phyloP scores from a whole-genome alignment of 495 filamentous ascomycete species.

The Trypethelium eluteriae region DNA sequence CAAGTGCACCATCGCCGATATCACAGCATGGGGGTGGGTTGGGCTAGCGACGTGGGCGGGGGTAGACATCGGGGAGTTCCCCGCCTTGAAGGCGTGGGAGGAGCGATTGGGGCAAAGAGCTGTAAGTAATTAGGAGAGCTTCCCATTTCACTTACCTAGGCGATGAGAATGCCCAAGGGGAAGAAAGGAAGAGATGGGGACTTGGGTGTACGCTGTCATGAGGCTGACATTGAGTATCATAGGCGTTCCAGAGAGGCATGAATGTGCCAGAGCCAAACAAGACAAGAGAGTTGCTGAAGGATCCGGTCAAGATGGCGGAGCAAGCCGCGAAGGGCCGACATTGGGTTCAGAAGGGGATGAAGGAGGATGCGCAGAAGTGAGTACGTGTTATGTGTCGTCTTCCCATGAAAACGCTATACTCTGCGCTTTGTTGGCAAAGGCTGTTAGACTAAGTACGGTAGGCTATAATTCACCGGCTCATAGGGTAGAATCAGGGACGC shows the following conservation, averaged over 20 bases:
- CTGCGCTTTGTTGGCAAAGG: neutral
- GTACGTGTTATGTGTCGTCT: neutral
- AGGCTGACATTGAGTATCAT: neutral
- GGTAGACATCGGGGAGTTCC: slow-evolving; percentile 70
- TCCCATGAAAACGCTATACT: neutral
- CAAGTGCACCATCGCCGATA: slow-evolving; percentile 75
- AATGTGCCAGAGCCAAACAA: slow-evolving; percentile 65
- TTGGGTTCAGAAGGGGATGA: slow-evolving; percentile 52
- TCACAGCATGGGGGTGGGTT: slow-evolving; percentile 54
- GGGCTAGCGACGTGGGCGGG: slow-evolving; percentile 56
- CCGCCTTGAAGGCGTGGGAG: slow-evolving; percentile 58
- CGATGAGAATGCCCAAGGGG: neutral
- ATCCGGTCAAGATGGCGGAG: slow-evolving; percentile 55
- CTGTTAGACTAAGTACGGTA: too few relatives aligned
- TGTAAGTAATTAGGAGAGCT: slow-evolving; percentile 33
- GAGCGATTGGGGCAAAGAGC: slow-evolving; percentile 55
- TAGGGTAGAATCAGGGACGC: neutral
- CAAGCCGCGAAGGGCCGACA: slow-evolving; percentile 49
- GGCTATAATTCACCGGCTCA: neutral
- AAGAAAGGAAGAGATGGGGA: neutral
- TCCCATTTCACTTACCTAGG: neutral
- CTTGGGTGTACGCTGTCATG: neutral
- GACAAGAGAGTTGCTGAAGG: slow-evolving; percentile 58
- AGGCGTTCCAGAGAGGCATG: slow-evolving; percentile 58
- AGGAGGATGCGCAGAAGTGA: slow-evolving; percentile 51